Conservation (phyloP, 371 early-diverging fungal species). For the Cokeromyces recurvatus region DNA sequence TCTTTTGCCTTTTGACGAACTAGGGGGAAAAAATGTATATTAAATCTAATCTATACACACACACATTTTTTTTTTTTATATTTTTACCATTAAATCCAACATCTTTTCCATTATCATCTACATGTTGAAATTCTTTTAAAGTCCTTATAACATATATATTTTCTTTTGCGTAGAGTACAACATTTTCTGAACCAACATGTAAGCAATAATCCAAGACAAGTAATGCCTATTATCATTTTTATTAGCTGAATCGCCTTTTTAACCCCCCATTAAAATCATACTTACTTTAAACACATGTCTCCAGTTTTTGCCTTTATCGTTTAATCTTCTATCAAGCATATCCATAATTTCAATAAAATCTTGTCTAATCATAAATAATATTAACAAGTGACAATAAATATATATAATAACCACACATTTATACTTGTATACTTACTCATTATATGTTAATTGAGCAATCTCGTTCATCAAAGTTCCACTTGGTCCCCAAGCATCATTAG, state of each 20-base stretch:
- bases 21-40: too few relatives aligned
- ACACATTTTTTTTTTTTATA: too few relatives aligned
- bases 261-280: background rate
- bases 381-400: too few relatives aligned
- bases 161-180: conserved; percentile 83
- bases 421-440: too few relatives aligned
- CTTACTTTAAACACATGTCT: conserved; percentile 94
- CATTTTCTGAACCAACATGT: conserved; percentile 81
- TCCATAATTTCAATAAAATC: conserved; percentile 95
- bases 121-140: conserved; percentile 90
- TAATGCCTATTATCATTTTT: conserved; percentile 30
- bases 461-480: conserved; percentile 85
- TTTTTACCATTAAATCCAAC: conserved; percentile 77
- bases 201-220: conserved; percentile 71
- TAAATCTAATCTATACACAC: too few relatives aligned
- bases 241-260: too few relatives aligned
- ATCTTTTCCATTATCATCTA: conserved; percentile 90
- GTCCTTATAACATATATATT: conserved; percentile 93
- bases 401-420: too few relatives aligned
- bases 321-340: conserved; percentile 93
- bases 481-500: conserved; percentile 88
- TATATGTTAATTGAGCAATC: conserved; percentile 83
- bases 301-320: conserved; percentile 98
- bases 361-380: conserved; percentile 51
- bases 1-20: conserved; percentile 94